Evolutionary conservation across 2,329 filamentous ascomycete species (phyloP).

Genomic region (Pestalotiopsis sp.): DNA sequence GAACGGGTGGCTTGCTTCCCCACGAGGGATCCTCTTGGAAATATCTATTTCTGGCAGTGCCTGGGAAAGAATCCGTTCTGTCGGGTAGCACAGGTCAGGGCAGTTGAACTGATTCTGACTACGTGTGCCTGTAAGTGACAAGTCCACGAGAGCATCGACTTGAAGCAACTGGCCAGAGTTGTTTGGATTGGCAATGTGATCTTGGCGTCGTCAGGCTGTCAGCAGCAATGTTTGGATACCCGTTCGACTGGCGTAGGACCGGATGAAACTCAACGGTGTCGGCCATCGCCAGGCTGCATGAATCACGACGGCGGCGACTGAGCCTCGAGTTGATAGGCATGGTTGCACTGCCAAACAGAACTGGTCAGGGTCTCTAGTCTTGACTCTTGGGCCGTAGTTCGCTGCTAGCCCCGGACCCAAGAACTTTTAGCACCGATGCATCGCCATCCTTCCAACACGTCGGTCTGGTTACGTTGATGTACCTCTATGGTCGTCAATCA

Average conservation of each 20-base stretch:
- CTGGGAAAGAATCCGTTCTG: background rate
- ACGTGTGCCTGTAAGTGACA: background rate
- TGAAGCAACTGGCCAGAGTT: too few species aligned
- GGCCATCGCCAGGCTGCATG: background rate
- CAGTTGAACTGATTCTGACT: background rate
- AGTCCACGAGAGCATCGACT: too few species aligned
- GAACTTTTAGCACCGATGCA: background rate
- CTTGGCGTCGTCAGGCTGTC: background rate
- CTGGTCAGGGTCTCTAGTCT: background rate
- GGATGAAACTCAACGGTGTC: background rate
- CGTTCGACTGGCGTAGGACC: background rate
- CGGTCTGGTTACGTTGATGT: background rate
- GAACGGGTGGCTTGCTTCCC: background rate
- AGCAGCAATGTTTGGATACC: background rate
- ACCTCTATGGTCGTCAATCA: background rate
- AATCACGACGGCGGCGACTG: background rate
- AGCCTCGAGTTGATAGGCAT: background rate
- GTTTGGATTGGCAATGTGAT: too few species aligned
- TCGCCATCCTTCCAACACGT: background rate
- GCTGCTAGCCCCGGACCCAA: background rate
- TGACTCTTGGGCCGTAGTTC: background rate
- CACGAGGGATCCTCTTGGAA: background rate
- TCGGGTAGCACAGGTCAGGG: background rate
- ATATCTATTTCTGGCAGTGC: background rate
- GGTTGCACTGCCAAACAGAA: background rate